A percentile compares a stretch with the other conserved stretches of the same genome.
These are phyloP conservation scores for Penicillium psychrosexuale DNA, from an alignment of 2,329 filamentous ascomycete genomes.

Conservation along the genomic window DNA sequence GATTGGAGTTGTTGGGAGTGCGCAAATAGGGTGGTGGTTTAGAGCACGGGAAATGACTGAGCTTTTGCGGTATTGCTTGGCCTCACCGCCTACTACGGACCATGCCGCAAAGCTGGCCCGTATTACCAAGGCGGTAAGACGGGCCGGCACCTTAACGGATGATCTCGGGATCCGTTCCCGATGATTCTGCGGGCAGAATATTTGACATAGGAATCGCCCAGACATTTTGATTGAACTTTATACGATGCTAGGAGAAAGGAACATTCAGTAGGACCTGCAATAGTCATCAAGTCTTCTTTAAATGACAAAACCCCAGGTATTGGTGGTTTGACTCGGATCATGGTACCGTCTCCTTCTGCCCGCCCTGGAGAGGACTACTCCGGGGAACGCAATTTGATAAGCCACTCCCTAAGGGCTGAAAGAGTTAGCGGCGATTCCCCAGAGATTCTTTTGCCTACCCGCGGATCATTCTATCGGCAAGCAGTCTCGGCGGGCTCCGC, in stretches of 20 bases:
- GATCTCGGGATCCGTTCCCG: not conserved
- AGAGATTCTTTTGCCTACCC: constrained; percentile 2
- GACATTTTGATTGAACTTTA: not conserved
- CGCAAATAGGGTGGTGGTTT: constrained; percentile 16
- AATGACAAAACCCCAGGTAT: not conserved
- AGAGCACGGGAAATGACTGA: constrained; percentile 21
- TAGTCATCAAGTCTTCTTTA: too few species aligned
- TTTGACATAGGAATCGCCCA: not conserved
- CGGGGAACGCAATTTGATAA: not conserved
- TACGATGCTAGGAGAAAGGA: not conserved
- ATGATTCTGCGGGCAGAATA: not conserved
- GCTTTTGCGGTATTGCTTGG: constrained; percentile 28
- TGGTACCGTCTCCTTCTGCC: not conserved
- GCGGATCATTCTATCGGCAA: not conserved
- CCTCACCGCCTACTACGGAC: constrained; percentile 2
- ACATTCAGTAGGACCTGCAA: not conserved
- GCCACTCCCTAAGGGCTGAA: not conserved
- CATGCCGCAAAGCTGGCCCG: not conserved
- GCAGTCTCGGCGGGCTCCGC: constrained; percentile 3
- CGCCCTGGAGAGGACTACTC: not conserved
- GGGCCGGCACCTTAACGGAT: not conserved
- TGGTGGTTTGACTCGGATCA: not conserved
- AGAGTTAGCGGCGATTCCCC: not conserved
- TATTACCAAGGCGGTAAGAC: not conserved
- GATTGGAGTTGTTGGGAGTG: constrained; percentile 19